Evolutionary conservation across 1,284 basidiomycete genomes (phyloP).

Genomic region (Gomphus sp.): DNA sequence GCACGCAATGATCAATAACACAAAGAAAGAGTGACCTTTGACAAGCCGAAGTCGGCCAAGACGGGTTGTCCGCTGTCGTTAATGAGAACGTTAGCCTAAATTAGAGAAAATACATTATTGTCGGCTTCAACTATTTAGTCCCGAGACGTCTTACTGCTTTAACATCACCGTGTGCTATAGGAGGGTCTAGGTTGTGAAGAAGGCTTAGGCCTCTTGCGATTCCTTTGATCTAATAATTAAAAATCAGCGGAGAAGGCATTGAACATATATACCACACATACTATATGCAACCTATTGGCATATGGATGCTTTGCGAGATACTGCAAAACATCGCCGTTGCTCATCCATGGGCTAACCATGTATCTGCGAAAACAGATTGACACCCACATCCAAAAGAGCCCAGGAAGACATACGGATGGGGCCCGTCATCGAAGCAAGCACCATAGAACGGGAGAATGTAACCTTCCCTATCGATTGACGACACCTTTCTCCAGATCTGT

Average conservation of each 20-base stretch:
- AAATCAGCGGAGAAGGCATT: background rate
- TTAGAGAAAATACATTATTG: background rate
- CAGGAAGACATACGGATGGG: slow-evolving; percentile 13
- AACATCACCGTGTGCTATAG: slow-evolving; percentile 45
- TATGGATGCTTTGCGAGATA: slow-evolving; percentile 30
- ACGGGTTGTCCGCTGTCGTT: slow-evolving; percentile 35
- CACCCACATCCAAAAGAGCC: background rate
- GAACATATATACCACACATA: slow-evolving; percentile 14
- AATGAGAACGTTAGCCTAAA: slow-evolving; percentile 44
- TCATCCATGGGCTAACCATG: slow-evolving; percentile 48
- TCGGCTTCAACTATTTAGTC: background rate
- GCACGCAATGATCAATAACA: background rate
- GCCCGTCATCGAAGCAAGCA: slow-evolving; percentile 41
- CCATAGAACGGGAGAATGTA: slow-evolving; percentile 49
- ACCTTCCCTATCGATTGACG: slow-evolving; percentile 38
- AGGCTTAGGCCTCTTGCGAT: slow-evolving; percentile 38
- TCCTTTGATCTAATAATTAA: slow-evolving; percentile 29
- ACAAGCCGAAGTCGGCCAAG: slow-evolving; percentile 50
- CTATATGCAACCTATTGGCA: slow-evolving; percentile 31
- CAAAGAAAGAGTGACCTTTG: slow-evolving; percentile 26
- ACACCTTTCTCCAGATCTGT: slow-evolving; percentile 46
- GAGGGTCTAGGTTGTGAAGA: slow-evolving; percentile 37
- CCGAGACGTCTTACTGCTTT: slow-evolving; percentile 31
- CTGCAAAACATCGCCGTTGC: slow-evolving; percentile 39
- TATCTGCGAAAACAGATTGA: slow-evolving; percentile 24